Conservation (phyloP, 2,329 filamentous ascomycete species). For the Pseudogymnoascus sp. region DNA sequence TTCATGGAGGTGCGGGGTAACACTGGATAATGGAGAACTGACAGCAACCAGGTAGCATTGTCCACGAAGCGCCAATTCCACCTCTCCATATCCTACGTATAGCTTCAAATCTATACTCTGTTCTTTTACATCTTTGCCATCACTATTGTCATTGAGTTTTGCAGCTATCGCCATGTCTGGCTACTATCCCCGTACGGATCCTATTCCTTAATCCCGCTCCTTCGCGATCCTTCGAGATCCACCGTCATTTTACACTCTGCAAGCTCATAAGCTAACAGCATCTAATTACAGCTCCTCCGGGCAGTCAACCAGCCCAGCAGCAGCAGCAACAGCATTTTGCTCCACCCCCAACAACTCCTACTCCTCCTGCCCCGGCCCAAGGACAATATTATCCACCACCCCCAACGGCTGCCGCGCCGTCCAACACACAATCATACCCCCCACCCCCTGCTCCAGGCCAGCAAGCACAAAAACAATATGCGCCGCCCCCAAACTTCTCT, state of each 20-base stretch:
- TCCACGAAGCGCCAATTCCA: background rate
- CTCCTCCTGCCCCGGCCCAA: slow-evolving; percentile 22
- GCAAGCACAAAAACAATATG: slow-evolving; percentile 16
- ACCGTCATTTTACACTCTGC: background rate
- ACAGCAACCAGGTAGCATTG: slow-evolving; percentile 1
- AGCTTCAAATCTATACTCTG: slow-evolving; percentile 7
- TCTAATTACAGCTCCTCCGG: slow-evolving; percentile 23
- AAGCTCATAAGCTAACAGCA: background rate
- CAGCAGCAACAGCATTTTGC: slow-evolving; percentile 20
- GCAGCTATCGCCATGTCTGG: slow-evolving; percentile 23
- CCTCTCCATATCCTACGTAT: background rate
- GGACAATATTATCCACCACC: slow-evolving; percentile 19
- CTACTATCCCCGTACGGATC: slow-evolving; percentile 29
- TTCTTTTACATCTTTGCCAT: background rate
- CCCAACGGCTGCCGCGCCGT: background rate
- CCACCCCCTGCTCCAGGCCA: background rate
- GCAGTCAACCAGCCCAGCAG: slow-evolving; percentile 18
- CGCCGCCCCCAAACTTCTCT: slow-evolving; percentile 25
- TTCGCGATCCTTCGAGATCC: slow-evolving; percentile 3
- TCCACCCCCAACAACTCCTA: slow-evolving; percentile 25
- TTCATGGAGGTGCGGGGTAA: background rate
- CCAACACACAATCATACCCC: slow-evolving; percentile 5
- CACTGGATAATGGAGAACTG: background rate
- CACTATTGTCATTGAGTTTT: slow-evolving; percentile 18
- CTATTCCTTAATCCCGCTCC: slow-evolving; percentile 8